phyloP scores from a whole-genome alignment of 2,329 filamentous ascomycete species.

The Claviceps cyperi region DNA sequence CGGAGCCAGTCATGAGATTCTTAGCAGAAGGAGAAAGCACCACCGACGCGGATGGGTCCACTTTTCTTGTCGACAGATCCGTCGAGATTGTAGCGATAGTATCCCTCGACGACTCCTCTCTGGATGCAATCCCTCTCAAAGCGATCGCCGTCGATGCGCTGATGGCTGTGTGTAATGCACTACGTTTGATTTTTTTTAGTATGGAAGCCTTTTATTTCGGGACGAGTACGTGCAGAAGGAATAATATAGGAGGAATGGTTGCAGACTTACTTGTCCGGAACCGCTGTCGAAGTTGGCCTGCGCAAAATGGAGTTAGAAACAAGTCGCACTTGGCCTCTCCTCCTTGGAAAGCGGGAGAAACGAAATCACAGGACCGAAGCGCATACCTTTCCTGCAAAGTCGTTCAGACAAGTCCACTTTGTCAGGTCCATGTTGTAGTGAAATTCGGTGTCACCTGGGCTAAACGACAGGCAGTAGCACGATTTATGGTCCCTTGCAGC shows the following conservation, averaged over 20 bases:
- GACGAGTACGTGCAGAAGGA: too few relatives aligned
- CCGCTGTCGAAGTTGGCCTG: neutral
- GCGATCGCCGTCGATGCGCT: neutral
- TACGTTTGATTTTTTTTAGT: neutral
- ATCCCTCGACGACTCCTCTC: neutral
- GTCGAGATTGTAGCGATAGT: neutral
- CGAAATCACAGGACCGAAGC: neutral
- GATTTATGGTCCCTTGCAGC: conserved; percentile 11
- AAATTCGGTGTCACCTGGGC: neutral
- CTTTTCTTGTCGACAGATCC: neutral
- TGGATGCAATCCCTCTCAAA: neutral
- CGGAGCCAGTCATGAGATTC: neutral
- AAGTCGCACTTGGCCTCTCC: neutral
- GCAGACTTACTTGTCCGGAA: neutral
- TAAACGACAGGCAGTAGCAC: neutral
- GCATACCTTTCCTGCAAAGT: neutral
- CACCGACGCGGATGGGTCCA: neutral
- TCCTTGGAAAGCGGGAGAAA: neutral
- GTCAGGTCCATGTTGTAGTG: neutral
- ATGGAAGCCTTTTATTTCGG: neutral
- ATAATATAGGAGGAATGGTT: neutral
- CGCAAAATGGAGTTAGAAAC: neutral
- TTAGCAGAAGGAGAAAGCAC: neutral
- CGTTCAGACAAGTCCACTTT: neutral
- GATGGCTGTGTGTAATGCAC: neutral